A percentile compares a stretch with the other conserved stretches of the same genome.
Conservation (phyloP, 176 grass and related monocot genomes). For the Zea luxurians region DNA sequence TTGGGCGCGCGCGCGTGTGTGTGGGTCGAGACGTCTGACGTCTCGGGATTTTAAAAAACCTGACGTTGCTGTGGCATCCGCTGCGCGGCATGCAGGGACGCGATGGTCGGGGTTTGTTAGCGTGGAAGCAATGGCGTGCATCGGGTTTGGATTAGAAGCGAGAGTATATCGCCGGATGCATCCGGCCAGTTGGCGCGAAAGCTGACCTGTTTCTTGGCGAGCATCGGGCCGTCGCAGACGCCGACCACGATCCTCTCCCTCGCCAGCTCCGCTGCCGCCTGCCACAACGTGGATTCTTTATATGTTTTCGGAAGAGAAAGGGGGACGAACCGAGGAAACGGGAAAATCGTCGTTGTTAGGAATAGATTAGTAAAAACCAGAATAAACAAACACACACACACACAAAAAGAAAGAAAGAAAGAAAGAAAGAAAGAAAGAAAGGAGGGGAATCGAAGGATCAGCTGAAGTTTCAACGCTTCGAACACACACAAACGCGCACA, state of each 20-base stretch:
- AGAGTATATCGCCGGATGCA: neutral
- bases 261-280: constrained; percentile 78
- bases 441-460: too few species aligned
- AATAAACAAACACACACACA: too few species aligned
- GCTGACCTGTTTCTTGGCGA: constrained; percentile 80
- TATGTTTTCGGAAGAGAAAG: neutral
- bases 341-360: neutral
- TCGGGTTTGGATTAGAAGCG: too few species aligned
- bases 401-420: too few species aligned
- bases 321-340: neutral
- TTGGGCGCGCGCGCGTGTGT: neutral
- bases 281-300: neutral
- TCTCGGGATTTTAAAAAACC: neutral
- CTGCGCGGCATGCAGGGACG: neutral
- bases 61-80: constrained; percentile 16
- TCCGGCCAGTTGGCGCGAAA: neutral
- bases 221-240: constrained; percentile 92
- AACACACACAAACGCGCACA: too few species aligned
- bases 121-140: neutral
- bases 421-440: too few species aligned
- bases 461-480: too few species aligned
- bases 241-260: constrained; percentile 71
- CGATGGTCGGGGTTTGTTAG: neutral
- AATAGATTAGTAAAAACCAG: too few species aligned
- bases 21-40: constrained; percentile 5